These are phyloP conservation scores for Aethionema arabicum DNA, from an alignment of 345 rosid species.

Conservation along the genomic window DNA sequence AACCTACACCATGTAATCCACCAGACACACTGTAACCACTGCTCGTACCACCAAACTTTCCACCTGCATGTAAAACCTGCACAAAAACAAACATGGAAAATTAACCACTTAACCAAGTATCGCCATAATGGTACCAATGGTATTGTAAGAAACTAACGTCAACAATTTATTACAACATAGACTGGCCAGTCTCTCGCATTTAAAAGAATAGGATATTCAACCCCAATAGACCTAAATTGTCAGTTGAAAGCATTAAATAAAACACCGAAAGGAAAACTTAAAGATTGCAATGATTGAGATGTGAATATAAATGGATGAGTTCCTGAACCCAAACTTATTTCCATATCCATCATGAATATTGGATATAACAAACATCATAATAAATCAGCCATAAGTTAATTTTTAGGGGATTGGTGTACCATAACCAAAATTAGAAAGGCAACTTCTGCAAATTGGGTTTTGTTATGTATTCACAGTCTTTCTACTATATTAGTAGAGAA, in stretches of 20 bases:
- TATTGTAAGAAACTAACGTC: neutral
- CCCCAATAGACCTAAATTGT: neutral
- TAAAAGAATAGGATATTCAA: neutral
- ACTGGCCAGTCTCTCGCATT: neutral
- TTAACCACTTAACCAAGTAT: slow-evolving; percentile 5
- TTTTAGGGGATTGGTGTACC: neutral
- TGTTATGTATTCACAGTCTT: no score
- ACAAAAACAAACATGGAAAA: slow-evolving; percentile 26
- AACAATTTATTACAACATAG: neutral
- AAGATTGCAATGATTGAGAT: neutral
- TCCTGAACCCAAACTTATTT: neutral
- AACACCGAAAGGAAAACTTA: neutral
- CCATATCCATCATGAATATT: neutral
- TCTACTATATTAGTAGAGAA: no score
- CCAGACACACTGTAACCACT: slow-evolving; percentile 98
- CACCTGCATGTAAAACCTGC: slow-evolving; percentile 97
- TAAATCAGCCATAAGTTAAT: neutral
- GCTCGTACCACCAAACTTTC: slow-evolving; percentile 95
- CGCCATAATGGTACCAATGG: neutral
- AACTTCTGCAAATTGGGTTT: no score
- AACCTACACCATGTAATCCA: slow-evolving; percentile 96
- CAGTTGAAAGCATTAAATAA: neutral
- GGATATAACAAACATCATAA: neutral
- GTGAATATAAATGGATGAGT: neutral
- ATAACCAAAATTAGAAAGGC: neutral